Evolutionary conservation across 176 grass and related monocot species (phyloP).

Genomic region (Avena insularis): DNA sequence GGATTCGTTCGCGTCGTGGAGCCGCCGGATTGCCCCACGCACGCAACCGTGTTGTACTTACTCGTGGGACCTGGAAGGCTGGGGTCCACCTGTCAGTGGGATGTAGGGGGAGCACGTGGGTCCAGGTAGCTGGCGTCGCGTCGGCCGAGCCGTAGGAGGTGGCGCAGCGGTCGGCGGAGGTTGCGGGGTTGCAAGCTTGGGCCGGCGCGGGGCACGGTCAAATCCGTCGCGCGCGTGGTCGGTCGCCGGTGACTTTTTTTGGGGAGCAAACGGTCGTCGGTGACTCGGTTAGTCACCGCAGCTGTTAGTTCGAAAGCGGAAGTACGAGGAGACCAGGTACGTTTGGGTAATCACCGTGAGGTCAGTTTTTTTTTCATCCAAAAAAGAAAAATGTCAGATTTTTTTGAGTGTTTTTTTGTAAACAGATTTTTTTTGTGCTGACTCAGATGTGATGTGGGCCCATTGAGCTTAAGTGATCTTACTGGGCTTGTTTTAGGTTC

Average conservation of each 20-base stretch:
- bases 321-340: not conserved
- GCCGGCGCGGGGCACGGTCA: not conserved
- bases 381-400: no score
- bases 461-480: no score
- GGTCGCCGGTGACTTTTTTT: not conserved
- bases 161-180: slow-evolving; percentile 8
- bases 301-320: not conserved
- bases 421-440: no score
- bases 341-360: no score
- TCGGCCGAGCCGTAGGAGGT: not conserved
- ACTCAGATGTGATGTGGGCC: no score
- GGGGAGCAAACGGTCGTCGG: no score
- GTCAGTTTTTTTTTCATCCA: no score
- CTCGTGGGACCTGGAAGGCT: not conserved
- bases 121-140: not conserved
- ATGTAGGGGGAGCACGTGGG: not conserved
- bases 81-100: not conserved
- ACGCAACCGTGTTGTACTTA: not conserved
- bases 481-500: no score
- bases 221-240: not conserved
- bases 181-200: not conserved
- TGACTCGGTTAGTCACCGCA: not conserved
- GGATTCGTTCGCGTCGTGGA: not conserved
- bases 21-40: slow-evolving; percentile 27
- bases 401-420: no score